Evolutionary conservation across 148 eudicot genomes (phyloP).

Genomic region (Chenopodium album): DNA sequence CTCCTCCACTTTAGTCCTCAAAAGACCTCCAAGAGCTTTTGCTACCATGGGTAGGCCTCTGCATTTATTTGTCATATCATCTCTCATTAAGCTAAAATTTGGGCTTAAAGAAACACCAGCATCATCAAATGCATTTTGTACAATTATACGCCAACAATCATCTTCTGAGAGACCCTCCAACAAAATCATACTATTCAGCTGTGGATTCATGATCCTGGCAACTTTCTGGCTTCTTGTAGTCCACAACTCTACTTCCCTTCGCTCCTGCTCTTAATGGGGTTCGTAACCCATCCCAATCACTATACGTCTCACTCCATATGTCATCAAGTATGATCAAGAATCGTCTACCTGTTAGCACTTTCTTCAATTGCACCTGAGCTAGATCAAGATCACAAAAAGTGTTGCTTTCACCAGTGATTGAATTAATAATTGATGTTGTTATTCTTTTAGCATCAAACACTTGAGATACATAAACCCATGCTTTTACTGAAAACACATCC

Average conservation of each 20-base stretch:
- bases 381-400: conserved; percentile 2
- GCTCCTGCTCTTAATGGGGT: conserved; percentile 14
- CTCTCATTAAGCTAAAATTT: not conserved
- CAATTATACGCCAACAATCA: conserved; percentile 15
- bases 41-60: conserved; percentile 19
- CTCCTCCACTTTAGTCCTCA: conserved; percentile 17
- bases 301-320: conserved; percentile 8
- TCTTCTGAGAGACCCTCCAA: conserved; percentile 1
- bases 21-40: conserved; percentile 17
- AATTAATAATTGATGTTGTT: conserved; percentile 5
- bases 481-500: conserved; percentile 4
- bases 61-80: not conserved
- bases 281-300: not conserved
- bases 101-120: not conserved
- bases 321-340: conserved; percentile 24
- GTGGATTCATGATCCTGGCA: conserved; percentile 4
- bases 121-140: conserved; percentile 17
- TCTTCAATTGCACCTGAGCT: not conserved
- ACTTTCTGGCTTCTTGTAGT: conserved; percentile 20
- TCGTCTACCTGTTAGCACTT: not conserved
- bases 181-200: not conserved
- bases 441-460: conserved; percentile 17
- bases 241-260: conserved; percentile 13
- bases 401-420: conserved; percentile 8
- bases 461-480: conserved; percentile 17